Evolutionary conservation across 129 eudicot species (phyloP), one percentile per base, ranked within the genome.

Genomic region (Flaveria trinervia): DNA sequence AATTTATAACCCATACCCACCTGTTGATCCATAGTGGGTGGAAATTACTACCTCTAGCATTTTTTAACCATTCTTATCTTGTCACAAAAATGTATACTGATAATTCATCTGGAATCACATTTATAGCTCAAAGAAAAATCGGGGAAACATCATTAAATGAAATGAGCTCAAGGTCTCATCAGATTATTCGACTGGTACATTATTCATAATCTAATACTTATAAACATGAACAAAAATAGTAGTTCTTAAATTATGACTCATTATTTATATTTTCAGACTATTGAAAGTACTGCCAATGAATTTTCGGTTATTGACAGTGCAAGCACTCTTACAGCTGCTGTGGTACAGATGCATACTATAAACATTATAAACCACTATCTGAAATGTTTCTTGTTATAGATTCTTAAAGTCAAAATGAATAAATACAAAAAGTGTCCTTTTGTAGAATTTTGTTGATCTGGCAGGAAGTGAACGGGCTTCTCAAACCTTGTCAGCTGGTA

Each of bases 101-200:
- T 57, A 57, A 74, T 54, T 60, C 26, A 59, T 52, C 69, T 65
- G 5, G 15, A 16, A 26, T 79, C 66, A 41, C 72, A 70, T 45
- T 68, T 86, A 75, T 82, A 95, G 99, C 99, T 79, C 90, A 95
- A 85, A 88, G 99, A 79, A 90, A 84, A 78, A 89, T 83, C 23
- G 97, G 97, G 55, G 99, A 95, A 84, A 95, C 99, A 62, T 68
- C 94, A 49, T 73, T 91, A 44, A 95, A 95, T 51, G 97, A 91
- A 80, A 55, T 81, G 76, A 95, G 99, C 81, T 91, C 99, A 3
- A 89, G 99, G 79, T 95, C 99, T 82, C 99, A 95, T 77, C 99
- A 95, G 73, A 95, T 95, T 56, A 82, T 95, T 18, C 89, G 97
- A 71, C 86, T 95, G 94, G 99, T 95, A 91, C 60, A 30, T 48